These are phyloP conservation scores for Globisporangium splendens DNA, from an alignment of 352 stramenopile species.

Conservation along the genomic window DNA sequence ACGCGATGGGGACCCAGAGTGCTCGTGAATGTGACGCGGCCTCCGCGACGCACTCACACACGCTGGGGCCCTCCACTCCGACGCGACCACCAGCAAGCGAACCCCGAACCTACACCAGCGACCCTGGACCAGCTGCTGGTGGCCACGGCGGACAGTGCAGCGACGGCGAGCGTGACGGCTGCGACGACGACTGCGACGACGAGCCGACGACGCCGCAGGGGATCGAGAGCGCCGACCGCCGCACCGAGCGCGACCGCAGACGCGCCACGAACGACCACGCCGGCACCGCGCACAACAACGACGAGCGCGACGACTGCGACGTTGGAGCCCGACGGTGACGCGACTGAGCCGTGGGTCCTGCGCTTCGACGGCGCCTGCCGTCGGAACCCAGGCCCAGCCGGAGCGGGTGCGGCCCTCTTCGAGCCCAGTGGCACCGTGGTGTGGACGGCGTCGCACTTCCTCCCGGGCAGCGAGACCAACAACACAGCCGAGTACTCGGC, in stretches of 20 bases:
- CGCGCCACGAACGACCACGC: background rate
- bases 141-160: too few relatives aligned
- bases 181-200: background rate
- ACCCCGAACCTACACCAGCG: too few relatives aligned
- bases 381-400: slow-evolving; percentile 7
- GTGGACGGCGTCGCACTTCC: slow-evolving; percentile 4
- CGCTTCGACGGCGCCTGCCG: slow-evolving; percentile 7
- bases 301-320: background rate
- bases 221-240: background rate
- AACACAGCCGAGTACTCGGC: slow-evolving; percentile 26
- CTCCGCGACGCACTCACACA: too few relatives aligned
- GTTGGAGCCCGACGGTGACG: too few relatives aligned
- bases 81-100: too few relatives aligned
- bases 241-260: background rate
- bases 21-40: too few relatives aligned
- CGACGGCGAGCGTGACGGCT: too few relatives aligned
- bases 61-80: too few relatives aligned
- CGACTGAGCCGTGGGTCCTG: slow-evolving; percentile 14
- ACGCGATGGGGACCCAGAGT: too few relatives aligned
- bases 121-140: too few relatives aligned
- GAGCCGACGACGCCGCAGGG: background rate
- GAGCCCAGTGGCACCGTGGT: background rate
- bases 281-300: background rate
- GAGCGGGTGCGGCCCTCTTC: slow-evolving; percentile 15
- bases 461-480: slow-evolving; percentile 16